Evolutionary conservation across 2,329 filamentous ascomycete species (phyloP).

Genomic region (Neofusicoccum laricinum): DNA sequence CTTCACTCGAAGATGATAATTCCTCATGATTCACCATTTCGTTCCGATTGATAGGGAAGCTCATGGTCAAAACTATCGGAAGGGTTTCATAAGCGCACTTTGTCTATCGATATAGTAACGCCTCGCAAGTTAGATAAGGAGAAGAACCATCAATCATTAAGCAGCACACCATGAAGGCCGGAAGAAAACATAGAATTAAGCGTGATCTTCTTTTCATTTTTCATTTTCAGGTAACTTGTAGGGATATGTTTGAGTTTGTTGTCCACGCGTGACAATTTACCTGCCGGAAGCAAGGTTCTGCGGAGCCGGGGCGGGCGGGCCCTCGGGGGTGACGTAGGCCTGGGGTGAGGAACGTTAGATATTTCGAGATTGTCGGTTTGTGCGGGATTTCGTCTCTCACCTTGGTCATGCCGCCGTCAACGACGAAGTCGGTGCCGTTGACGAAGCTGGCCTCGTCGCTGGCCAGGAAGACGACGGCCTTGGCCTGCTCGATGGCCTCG

Average conservation of each 20-base stretch:
- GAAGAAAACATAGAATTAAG: too few relatives aligned
- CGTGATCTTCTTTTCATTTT: too few relatives aligned
- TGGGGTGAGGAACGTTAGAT: conserved; percentile 31
- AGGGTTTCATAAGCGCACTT: too few relatives aligned
- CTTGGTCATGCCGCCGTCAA: conserved; percentile 94
- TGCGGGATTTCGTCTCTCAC: conserved; percentile 22
- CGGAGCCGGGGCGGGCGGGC: conserved; percentile 53
- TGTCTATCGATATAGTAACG: too few relatives aligned
- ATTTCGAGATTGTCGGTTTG: background rate
- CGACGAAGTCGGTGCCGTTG: conserved; percentile 87
- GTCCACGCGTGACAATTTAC: background rate
- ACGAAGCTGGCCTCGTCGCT: conserved; percentile 88
- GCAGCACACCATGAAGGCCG: too few relatives aligned
- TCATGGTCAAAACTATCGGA: too few relatives aligned
- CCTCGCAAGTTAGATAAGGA: too few relatives aligned
- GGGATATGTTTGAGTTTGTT: background rate
- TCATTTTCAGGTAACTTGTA: too few relatives aligned
- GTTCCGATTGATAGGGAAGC: too few relatives aligned
- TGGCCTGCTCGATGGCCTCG: conserved; percentile 90
- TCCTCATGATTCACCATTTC: too few relatives aligned
- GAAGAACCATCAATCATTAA: too few relatives aligned
- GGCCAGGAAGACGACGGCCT: conserved; percentile 82
- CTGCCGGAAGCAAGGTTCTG: conserved; percentile 42
- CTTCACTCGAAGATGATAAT: too few relatives aligned
- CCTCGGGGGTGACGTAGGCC: conserved; percentile 67